Evolutionary conservation across 2,329 filamentous ascomycete genomes (phyloP).

Genomic region (Paraphaeosphaeria sporulosa): DNA sequence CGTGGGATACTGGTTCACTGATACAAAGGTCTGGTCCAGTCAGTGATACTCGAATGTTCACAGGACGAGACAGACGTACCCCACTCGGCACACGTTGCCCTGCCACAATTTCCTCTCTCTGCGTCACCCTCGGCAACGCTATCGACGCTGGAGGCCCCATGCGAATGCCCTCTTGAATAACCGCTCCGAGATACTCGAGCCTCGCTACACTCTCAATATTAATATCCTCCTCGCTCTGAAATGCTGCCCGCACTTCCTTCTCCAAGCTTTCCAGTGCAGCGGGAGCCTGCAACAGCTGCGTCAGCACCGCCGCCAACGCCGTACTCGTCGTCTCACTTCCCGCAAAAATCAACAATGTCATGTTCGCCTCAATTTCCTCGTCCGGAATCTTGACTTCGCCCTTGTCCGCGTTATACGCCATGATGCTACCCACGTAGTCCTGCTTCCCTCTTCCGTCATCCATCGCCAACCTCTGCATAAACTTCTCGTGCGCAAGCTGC

Average conservation of each 20-base stretch:
- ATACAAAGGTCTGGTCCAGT: slow-evolving; percentile 25
- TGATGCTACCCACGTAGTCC: slow-evolving; percentile 32
- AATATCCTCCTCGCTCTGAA: slow-evolving; percentile 30
- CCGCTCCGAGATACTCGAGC: slow-evolving; percentile 37
- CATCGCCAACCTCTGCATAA: slow-evolving; percentile 40
- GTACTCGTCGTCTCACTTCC: slow-evolving; percentile 52
- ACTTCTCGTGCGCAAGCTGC: slow-evolving; percentile 24
- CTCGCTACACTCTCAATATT: slow-evolving; percentile 25
- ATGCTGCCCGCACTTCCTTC: slow-evolving; percentile 27
- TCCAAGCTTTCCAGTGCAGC: slow-evolving; percentile 18
- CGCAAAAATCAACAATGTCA: slow-evolving; percentile 46
- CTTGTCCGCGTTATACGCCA: slow-evolving; percentile 35
- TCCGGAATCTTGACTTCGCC: slow-evolving; percentile 25
- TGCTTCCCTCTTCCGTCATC: slow-evolving; percentile 33
- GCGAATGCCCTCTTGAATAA: slow-evolving; percentile 42
- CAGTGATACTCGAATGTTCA: not conserved
- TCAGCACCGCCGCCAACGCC: slow-evolving; percentile 41
- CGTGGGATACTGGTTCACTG: slow-evolving; percentile 34
- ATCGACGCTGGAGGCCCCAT: slow-evolving; percentile 30
- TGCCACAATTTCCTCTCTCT: slow-evolving; percentile 31
- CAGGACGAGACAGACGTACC: slow-evolving; percentile 18
- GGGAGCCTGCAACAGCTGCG: slow-evolving; percentile 33
- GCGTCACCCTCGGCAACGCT: slow-evolving; percentile 30
- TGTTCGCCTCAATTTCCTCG: slow-evolving; percentile 47
- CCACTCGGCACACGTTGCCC: slow-evolving; percentile 30